Conservation (phyloP, 306 rosid genomes). For the Mucuna pruriens region DNA sequence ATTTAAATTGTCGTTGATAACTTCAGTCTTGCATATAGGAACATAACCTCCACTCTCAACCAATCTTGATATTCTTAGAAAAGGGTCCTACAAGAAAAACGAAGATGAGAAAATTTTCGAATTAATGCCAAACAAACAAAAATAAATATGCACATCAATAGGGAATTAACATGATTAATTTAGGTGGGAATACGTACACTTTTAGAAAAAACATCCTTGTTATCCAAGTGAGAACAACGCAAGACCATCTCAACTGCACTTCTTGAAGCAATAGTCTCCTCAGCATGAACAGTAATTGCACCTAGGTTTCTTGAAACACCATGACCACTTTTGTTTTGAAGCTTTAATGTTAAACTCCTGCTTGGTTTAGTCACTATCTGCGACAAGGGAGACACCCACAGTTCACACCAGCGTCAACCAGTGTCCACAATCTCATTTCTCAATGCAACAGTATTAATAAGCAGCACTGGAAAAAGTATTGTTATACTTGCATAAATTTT, state of each 20-base stretch:
- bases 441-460: background rate
- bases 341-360: conserved; percentile 57
- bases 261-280: conserved; percentile 73
- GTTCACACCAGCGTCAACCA: background rate
- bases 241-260: conserved; percentile 66
- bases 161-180: background rate
- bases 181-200: conserved; percentile 50
- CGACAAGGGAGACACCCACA: background rate
- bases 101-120: background rate
- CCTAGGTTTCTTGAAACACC: conserved; percentile 57
- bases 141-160: background rate
- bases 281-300: conserved; percentile 72
- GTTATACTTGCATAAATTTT: background rate
- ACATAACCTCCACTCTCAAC: conserved; percentile 74
- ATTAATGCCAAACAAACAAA: background rate
- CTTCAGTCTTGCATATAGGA: conserved; percentile 96
- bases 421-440: conserved; percentile 8
- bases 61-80: conserved; percentile 75
- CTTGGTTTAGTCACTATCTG: conserved; percentile 79
- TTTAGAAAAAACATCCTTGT: conserved; percentile 79
- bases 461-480: background rate
- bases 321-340: conserved; percentile 46
- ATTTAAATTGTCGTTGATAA: conserved; percentile 65
- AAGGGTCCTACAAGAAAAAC: conserved; percentile 72
- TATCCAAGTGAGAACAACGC: conserved; percentile 76